phyloP scores from a whole-genome alignment of 2,329 filamentous ascomycete genomes.

The Fusarium proliferatum region DNA sequence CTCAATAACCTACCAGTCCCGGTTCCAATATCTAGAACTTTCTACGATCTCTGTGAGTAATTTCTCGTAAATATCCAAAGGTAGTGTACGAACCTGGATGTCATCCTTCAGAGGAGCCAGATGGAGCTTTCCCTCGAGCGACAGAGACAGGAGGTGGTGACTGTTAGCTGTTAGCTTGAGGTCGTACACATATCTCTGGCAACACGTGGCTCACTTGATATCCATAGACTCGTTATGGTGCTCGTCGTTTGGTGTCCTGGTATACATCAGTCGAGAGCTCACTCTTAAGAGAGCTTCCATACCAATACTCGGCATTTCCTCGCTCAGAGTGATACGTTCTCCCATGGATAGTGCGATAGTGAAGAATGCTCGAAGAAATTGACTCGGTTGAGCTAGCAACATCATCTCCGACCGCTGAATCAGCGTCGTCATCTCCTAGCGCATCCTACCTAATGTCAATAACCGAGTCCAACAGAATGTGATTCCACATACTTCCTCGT shows the following conservation, averaged over 20 bases:
- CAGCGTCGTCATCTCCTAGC: background rate
- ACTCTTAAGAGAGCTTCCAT: rapidly evolving
- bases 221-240: slow-evolving; percentile 39
- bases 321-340: slow-evolving; percentile 40
- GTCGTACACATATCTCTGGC: rapidly evolving
- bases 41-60: slow-evolving; percentile 13
- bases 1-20: slow-evolving; percentile 58
- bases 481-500: background rate
- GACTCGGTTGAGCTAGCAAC: slow-evolving; percentile 37
- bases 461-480: rapidly evolving
- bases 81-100: slow-evolving; percentile 23
- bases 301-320: slow-evolving; percentile 42
- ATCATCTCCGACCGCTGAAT: slow-evolving; percentile 33
- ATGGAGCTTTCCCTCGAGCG: slow-evolving; percentile 12
- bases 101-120: slow-evolving; percentile 39
- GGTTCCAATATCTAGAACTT: slow-evolving; percentile 62
- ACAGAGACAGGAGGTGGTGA: slow-evolving; percentile 30
- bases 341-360: slow-evolving; percentile 38
- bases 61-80: rapidly evolving
- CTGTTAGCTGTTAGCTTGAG: background rate
- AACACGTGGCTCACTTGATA: slow-evolving; percentile 8
- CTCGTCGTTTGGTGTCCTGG: slow-evolving; percentile 35
- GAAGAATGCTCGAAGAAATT: slow-evolving; percentile 38
- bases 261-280: background rate
- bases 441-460: background rate